Evolutionary conservation across 176 grass and related monocot genomes (phyloP), one percentile per base, ranked within the genome.

Genomic region (Carex kokanica): DNA sequence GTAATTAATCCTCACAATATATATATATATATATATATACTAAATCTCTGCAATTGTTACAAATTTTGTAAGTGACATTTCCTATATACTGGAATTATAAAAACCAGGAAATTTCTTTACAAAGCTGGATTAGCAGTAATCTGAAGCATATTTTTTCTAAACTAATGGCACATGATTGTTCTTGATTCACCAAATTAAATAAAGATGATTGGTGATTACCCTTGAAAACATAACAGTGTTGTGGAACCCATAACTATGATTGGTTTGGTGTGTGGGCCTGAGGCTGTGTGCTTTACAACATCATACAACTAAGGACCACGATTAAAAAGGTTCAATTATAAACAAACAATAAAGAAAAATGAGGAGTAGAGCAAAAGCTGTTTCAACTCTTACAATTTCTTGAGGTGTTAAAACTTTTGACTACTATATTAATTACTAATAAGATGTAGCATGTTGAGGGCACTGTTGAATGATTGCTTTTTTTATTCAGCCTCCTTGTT

Each of bases 151-250:
- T 24, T 18, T 78, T 25, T 55, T 54, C 14, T 77, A 56, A 31
- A 18, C 25, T 56, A 56, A 31, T 3, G 32, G 23, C 14, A 56
- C 13, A 55, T 78, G 51, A 53, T 78, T 78, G 73, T n/a, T 54
- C 73, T 55, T 78, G 51, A 55, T 78, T 32, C 13, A 78, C 73
- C 13, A 56, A 78, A 78, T 47, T 9, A 56, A 8, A 56, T 78
- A 55, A 24, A 77, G 25, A 12, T 63, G 58, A 62, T 63, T 52
- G 25, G 2, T 45, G 34, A 62, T 63, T 52, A 25, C 47, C 54
- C 16, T 23, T 21, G 23, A 79, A 58, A 31, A 58, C 29, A 79
- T 56, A n/a, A 79, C 29, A 13, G 29, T 58, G 25, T 13, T 78
- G 16, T 78, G 74, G 74, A 56, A 56, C 23, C 51, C 49, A 79